Conservation (phyloP, 306 rosid genomes). For the Pyrus betulifolia region DNA sequence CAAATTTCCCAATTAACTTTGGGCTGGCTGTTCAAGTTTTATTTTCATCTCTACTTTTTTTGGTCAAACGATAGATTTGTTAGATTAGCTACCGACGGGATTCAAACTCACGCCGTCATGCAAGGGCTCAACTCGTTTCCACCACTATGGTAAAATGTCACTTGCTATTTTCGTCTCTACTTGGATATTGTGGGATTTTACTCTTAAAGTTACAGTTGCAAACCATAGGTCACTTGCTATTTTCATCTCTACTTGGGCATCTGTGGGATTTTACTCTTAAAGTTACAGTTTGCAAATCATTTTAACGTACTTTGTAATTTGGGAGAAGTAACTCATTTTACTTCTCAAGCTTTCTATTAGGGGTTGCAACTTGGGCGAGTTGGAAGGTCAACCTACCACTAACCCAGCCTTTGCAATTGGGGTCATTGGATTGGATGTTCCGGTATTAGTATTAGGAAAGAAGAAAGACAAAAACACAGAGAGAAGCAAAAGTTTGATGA, state of each 20-base stretch:
- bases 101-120: too few species aligned
- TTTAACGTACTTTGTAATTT: neutral
- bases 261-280: too few species aligned
- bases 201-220: neutral
- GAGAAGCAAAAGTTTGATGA: neutral
- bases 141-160: too few species aligned
- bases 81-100: too few species aligned
- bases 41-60: too few species aligned
- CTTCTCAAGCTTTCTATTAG: neutral
- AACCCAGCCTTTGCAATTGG: neutral
- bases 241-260: too few species aligned
- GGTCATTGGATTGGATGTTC: neutral
- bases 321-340: neutral
- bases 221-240: too few species aligned
- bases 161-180: too few species aligned
- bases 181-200: neutral
- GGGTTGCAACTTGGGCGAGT: neutral
- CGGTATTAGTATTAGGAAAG: neutral
- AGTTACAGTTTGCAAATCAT: too few species aligned
- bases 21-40: neutral
- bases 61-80: too few species aligned
- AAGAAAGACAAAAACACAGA: neutral
- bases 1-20: neutral
- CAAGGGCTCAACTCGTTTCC: too few species aligned
- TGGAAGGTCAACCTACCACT: neutral